A percentile compares a stretch with the other conserved stretches of the same genome.
phyloP scores from a whole-genome alignment of 768 basidiomycete genomes.

The Psilocybe subaeruginosa region DNA sequence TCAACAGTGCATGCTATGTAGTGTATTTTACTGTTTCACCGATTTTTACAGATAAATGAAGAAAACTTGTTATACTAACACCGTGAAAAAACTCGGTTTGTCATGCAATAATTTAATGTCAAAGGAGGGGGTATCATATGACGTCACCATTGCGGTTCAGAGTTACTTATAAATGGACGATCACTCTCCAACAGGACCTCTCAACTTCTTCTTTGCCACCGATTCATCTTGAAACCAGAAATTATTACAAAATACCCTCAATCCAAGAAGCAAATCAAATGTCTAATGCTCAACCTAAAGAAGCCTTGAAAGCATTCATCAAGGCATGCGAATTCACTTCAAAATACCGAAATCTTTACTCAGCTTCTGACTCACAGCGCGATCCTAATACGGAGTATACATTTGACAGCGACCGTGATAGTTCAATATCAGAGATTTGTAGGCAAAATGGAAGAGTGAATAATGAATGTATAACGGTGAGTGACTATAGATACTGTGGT shows the following conservation, averaged over 20 bases:
- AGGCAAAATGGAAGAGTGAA: conserved; percentile 43
- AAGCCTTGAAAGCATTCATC: conserved; percentile 43
- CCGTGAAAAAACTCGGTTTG: too few relatives aligned
- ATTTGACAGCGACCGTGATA: conserved; percentile 64
- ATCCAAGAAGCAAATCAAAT: conserved; percentile 1
- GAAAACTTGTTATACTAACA: too few relatives aligned
- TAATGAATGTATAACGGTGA: conserved; percentile 59
- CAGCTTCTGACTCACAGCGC: conserved; percentile 32
- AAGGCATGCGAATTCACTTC: conserved; percentile 31
- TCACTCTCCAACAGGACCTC: background rate
- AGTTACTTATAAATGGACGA: background rate
- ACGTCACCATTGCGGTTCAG: conserved; percentile 4
- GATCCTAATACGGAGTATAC: conserved; percentile 56
- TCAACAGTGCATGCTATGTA: conserved; percentile 12
- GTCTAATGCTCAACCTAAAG: conserved; percentile 26
- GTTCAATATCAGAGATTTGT: conserved; percentile 62
- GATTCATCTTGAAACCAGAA: background rate
- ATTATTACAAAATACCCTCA: background rate
- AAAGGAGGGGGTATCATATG: background rate
- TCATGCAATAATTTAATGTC: too few relatives aligned
- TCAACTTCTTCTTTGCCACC: background rate
- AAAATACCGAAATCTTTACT: background rate
- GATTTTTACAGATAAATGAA: background rate
- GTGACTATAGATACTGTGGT: conserved; percentile 17
- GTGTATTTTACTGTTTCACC: background rate